Conservation (phyloP, 2,329 filamentous ascomycete genomes). For the Penicillium occitanis region DNA sequence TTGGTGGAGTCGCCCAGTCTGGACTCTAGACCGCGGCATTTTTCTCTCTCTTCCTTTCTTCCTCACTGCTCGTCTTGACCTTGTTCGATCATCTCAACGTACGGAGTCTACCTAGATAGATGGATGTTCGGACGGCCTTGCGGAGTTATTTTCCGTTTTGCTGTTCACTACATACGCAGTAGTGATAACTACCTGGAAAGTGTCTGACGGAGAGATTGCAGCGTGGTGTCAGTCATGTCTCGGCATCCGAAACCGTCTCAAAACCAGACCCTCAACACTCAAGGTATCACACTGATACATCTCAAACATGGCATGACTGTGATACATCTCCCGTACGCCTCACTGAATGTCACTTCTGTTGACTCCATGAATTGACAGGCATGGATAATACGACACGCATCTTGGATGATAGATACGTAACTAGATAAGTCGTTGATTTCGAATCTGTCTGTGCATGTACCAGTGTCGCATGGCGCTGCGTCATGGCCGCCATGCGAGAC, state of each 20-base stretch:
- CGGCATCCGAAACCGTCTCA: constrained; percentile 7
- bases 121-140: not conserved
- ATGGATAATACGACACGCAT: not conserved
- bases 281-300: constrained; percentile 11
- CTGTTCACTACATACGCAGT: not conserved
- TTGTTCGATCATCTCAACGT: not conserved
- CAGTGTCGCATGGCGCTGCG: constrained; percentile 1
- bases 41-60: not conserved
- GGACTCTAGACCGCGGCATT: constrained; percentile 10
- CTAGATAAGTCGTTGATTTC: not conserved
- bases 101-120: too few relatives aligned
- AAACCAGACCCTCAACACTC: constrained; percentile 1
- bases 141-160: not conserved
- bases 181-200: too few relatives aligned
- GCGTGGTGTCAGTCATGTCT: not conserved
- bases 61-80: not conserved
- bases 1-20: not conserved
- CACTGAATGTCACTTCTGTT: not conserved
- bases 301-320: not conserved
- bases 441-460: not conserved
- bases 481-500: constrained; percentile 6
- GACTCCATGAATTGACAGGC: not conserved
- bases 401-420: not conserved
- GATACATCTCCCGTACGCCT: not conserved
- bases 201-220: not conserved